Percentiles rank a stretch among this genome's conserved stretches.
Evolutionary conservation across 345 rosid genomes (phyloP).

Genomic region (Brassica rapa): DNA sequence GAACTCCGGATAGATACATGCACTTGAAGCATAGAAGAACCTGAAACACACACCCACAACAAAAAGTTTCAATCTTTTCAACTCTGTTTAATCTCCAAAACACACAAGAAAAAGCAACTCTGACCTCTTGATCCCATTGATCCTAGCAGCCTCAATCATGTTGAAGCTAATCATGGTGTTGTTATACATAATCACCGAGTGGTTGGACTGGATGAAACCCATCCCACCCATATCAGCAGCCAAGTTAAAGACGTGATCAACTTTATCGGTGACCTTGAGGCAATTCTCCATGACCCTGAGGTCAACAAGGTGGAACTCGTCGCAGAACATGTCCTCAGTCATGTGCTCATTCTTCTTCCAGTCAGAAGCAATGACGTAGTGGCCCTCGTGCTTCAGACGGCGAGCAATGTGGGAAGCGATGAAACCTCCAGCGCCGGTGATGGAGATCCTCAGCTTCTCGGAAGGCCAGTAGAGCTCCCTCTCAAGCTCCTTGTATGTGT

Average conservation of each 20-base stretch:
- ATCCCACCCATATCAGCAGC: conserved; percentile 99
- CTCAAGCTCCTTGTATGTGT: conserved; percentile 78
- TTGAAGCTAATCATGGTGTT: conserved; percentile 99
- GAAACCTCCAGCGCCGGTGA: conserved; percentile 96
- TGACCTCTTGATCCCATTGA: conserved; percentile 84
- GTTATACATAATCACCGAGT: conserved; percentile 96
- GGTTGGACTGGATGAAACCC: conserved; percentile 99
- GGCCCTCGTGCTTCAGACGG: conserved; percentile 93
- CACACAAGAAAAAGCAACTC: neutral
- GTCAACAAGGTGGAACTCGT: conserved; percentile 93
- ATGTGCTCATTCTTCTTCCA: conserved; percentile 99
- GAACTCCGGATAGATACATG: conserved; percentile 97
- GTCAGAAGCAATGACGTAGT: conserved; percentile 93
- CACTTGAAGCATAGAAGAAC: conserved; percentile 99
- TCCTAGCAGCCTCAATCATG: conserved; percentile 96
- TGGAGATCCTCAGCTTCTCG: conserved; percentile 74
- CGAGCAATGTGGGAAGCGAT: conserved; percentile 98
- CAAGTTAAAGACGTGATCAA: conserved; percentile 93
- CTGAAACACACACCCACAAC: conserved; percentile 37
- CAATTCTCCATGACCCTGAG: conserved; percentile 98
- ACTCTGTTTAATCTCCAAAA: neutral
- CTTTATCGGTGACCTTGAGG: conserved; percentile 71
- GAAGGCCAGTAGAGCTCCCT: conserved; percentile 96
- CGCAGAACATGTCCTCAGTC: conserved; percentile 97
- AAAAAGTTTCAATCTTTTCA: neutral